These are phyloP conservation scores for Vitis vinifera DNA, from an alignment of 164 flowering plant species.

Conservation along the genomic window DNA sequence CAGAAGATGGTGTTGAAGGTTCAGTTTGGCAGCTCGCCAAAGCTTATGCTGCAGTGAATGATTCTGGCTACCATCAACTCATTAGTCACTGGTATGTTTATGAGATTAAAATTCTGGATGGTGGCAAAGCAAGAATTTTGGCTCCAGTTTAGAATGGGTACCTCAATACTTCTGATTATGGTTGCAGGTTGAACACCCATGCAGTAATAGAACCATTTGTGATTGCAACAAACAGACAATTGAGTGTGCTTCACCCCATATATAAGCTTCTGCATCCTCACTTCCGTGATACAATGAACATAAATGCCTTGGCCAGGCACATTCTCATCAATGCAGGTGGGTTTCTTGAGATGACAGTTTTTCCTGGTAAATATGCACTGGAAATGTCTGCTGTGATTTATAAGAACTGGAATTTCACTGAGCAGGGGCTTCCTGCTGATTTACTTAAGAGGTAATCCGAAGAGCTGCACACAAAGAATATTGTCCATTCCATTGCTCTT, in stretches of 20 bases:
- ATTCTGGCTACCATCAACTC: slow-evolving; percentile 89
- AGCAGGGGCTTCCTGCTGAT: slow-evolving; percentile 82
- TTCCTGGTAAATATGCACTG: slow-evolving; percentile 72
- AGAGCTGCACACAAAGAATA: neutral
- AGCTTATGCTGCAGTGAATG: slow-evolving; percentile 86
- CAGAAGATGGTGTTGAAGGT: slow-evolving; percentile 54
- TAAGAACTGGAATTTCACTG: slow-evolving; percentile 69
- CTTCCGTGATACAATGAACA: slow-evolving; percentile 83
- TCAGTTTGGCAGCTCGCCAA: slow-evolving; percentile 89
- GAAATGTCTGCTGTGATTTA: slow-evolving; percentile 75
- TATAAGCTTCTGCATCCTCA: slow-evolving; percentile 86
- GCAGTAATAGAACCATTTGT: slow-evolving; percentile 85
- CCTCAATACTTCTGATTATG: slow-evolving; percentile 4
- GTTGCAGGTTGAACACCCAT: slow-evolving; percentile 83
- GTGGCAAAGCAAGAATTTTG: neutral
- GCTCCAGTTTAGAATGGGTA: neutral
- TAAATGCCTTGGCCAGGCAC: slow-evolving; percentile 83
- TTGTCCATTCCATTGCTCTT: neutral
- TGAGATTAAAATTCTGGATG: neutral
- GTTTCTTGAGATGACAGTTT: slow-evolving; percentile 70
- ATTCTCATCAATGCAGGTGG: slow-evolving; percentile 84
- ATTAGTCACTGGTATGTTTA: slow-evolving; percentile 80
- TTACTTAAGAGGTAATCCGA: slow-evolving; percentile 63
- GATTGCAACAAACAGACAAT: slow-evolving; percentile 78
- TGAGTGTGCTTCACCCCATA: slow-evolving; percentile 84